Evolutionary conservation across 2,329 filamentous ascomycete species (phyloP), one percentile per base, ranked within the genome.

Genomic region (Alternaria gansuensis): DNA sequence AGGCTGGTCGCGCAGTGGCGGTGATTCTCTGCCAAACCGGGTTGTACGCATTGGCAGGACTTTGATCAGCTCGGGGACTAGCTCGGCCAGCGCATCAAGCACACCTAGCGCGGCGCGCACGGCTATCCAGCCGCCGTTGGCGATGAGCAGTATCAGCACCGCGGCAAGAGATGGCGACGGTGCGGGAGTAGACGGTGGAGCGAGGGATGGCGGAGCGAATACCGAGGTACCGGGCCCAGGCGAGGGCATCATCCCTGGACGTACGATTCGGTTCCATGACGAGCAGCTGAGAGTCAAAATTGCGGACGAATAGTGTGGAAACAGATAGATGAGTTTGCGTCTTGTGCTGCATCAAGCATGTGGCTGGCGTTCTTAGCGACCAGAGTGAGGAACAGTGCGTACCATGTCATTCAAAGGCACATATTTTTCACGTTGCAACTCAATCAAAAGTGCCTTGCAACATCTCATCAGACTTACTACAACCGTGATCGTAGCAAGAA

Each of bases 1-100:
- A 14, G 72, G 68, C 5, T 64, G 62, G 39, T 65, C 68, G 3
- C 67, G 66, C 13, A 65, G 53, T 8, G 62, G 60, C 2, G 64
- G 64, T 17, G 68, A 69, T 44, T 59, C 64, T 7, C 57, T 75
- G 7, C 74, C 73, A 0, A 67, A 65, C 13, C 66, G 70, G 4
- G 69, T 77, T 13, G 70, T 71, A 36, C 70, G 72, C 21, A 78
- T 79, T 48, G 77, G 77, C 14, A 68, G 75, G 10, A 69, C 70
- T 2, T 64, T 76, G 33, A 75, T 77, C n/a, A 62, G 63, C 2
- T 71, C 63, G 11, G 68, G 63, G 24, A 60, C 56, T 3, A 53
- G 14, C 17, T 66, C 66, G 4, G 53, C 43, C 2, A 61, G 40
- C 10, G 21, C 40, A 29, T 56, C 51, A 6, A 54, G 57, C n/a